phyloP scores from a whole-genome alignment of 2,329 filamentous ascomycete genomes.

The Pseudocercospora cruenta region DNA sequence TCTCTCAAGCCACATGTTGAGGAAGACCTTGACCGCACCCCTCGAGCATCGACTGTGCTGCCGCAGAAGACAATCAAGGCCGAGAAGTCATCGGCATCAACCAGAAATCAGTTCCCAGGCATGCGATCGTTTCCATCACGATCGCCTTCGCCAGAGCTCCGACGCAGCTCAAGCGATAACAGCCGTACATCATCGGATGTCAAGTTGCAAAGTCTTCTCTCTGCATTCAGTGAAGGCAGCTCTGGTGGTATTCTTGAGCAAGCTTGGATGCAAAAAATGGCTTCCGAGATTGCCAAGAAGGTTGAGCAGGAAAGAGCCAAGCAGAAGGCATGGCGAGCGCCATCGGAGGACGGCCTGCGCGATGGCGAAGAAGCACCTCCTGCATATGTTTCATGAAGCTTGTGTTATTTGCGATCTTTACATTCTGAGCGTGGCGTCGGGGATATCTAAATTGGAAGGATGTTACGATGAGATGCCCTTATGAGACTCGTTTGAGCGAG shows the following conservation, averaged over 20 bases:
- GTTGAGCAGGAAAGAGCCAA: conserved; percentile 81
- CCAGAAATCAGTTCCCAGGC: conserved; percentile 21
- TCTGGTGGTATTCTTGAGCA: conserved; percentile 69
- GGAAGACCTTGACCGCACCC: conserved; percentile 44
- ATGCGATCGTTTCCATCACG: conserved; percentile 28
- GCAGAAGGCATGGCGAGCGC: conserved; percentile 28
- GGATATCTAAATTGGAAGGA: background rate
- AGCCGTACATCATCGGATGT: conserved; percentile 19
- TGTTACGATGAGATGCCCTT: background rate
- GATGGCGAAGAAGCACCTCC: conserved; percentile 38
- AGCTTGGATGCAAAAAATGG: conserved; percentile 91
- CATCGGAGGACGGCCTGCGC: conserved; percentile 21
- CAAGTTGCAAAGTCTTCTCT: conserved; percentile 30
- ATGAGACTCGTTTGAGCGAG: background rate
- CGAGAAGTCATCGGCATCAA: conserved; percentile 7
- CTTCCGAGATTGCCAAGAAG: conserved; percentile 82
- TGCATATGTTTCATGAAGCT: conserved; percentile 40
- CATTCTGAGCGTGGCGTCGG: background rate
- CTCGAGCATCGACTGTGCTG: conserved; percentile 35
- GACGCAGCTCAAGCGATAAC: conserved; percentile 20
- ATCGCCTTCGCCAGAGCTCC: conserved; percentile 30
- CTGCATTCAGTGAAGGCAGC: conserved; percentile 30
- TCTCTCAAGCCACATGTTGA: conserved; percentile 12
- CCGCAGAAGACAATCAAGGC: conserved; percentile 21
- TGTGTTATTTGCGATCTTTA: background rate